A percentile compares a stretch with the other conserved stretches of the same genome.
phyloP scores from a whole-genome alignment of 2,329 filamentous ascomycete genomes.

The Cyphellophora europaea region DNA sequence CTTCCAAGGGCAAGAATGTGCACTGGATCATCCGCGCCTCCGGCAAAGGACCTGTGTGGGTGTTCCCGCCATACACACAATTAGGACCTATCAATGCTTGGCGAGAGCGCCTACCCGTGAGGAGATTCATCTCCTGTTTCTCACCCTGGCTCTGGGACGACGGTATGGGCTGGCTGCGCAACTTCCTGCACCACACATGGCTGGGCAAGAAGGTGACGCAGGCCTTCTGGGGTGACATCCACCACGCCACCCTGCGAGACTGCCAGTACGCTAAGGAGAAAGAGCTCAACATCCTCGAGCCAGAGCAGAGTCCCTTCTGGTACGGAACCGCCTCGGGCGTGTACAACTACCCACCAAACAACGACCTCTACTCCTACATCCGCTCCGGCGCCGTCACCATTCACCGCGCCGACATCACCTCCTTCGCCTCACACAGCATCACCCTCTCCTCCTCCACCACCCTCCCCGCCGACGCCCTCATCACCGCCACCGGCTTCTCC shows the following conservation, averaged over 20 bases:
- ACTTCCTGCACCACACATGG: conserved; percentile 42
- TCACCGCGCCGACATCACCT: conserved; percentile 45
- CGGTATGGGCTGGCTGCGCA: conserved; percentile 34
- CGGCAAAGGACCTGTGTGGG: conserved; percentile 32
- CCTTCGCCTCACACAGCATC: conserved; percentile 37
- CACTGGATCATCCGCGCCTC: conserved; percentile 33
- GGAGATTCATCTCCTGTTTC: conserved; percentile 62
- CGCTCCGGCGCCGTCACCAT: conserved; percentile 44
- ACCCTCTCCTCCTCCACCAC: conserved; percentile 38
- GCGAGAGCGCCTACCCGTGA: conserved; percentile 59
- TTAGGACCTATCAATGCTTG: conserved; percentile 50
- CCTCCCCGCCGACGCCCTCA: conserved; percentile 40
- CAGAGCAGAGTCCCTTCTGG: conserved; percentile 37
- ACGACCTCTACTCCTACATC: conserved; percentile 49
- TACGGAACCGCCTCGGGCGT: conserved; percentile 49
- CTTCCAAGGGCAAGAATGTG: conserved; percentile 41
- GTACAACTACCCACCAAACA: conserved; percentile 46
- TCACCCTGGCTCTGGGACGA: conserved; percentile 64
- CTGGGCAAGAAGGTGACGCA: conserved; percentile 39
- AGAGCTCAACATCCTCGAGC: conserved; percentile 34
- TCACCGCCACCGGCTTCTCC: conserved; percentile 51
- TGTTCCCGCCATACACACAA: conserved; percentile 16
- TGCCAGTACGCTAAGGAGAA: conserved; percentile 37
- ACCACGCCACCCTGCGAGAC: conserved; percentile 37
- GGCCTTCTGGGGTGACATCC: conserved; percentile 45